Base-by-base conservation (phyloP, 2,329 filamentous ascomycete genomes). In the Allantophomopsis cytisporea region DNA sequence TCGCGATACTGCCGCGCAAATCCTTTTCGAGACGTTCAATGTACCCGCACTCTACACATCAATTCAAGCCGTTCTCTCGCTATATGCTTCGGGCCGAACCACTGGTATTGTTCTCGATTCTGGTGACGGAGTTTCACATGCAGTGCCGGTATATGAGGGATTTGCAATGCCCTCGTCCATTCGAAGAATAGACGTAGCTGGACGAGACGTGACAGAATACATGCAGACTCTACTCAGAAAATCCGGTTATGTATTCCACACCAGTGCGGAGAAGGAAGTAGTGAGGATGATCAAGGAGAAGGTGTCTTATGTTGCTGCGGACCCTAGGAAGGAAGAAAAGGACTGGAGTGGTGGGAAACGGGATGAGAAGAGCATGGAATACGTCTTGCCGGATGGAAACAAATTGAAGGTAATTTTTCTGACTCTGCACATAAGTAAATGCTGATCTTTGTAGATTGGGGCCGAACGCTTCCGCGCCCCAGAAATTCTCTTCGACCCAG, bases 251-350 rank as follows among this genome's bases (percentile, higher is more conserved):
- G 77, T 95, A 14, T 94, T 98, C 60, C 89, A 96, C 63, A 98
- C 91, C 14, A 95, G 87, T 57, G 91, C 91, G 11, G 91, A 98
- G 69, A 98, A 98, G 66, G 91, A 98, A 64, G 87, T 95, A n/a
- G 91, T 98, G 42, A 77, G 89, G 48, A 73, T 86, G 60, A 95
- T 98, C 65, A 98, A 98, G 66, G 91, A 98, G 69, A 84, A 83
- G 55, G 81, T 86, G 36, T 83, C 84, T 41, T 98, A 96, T 58
- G 82, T 98, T 31, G 87, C 91, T 17, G 65, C 83, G 39, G 88
- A 96, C 59, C 88, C 91, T 7, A 81, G 82, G 56, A 87, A 83
- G 51, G 91, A 98, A 60, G 91, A 98, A 65, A 94, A 94, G 63
- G 91, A 96, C 47, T 98, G 88, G 87, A 73, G 80, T 42, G 77